Evolutionary conservation across 129 eudicot genomes (phyloP), one percentile per base, ranked within the genome.

Genomic region (Calendula officinalis): DNA sequence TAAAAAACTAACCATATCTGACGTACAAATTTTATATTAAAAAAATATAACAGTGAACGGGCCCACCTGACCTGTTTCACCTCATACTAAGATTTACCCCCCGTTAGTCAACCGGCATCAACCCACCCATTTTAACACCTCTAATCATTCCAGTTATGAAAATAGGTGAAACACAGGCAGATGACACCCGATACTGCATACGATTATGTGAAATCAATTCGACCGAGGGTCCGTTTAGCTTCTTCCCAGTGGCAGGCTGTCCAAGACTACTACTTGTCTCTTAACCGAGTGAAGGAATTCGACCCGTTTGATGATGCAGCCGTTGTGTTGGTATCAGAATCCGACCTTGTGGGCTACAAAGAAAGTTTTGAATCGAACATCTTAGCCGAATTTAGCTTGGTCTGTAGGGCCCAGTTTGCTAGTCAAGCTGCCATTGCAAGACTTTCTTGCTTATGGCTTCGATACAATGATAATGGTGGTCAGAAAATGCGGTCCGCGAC

Each of bases 141-240:
- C 43, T 41, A 67, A 67, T 22, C 30, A 22, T 22, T 52, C 22
- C 33, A 10, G 6, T 42, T 67, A 15, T 15, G 1, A 48, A 48
- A 53, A 57, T 66, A 89, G 96, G 94, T 85, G 13, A 76, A 85
- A 15, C 83, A 89, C 83, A 89, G 78, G 82, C 72, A 76, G 41
- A 89, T 89, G 96, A 75, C 85, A 8, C 94, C 96, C 15, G 76
- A 60, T 42, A 78, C 53, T 70, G 96, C 96, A 5, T 85, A 74
- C 7, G 61, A 78, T 7, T 71, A 85, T 49, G 94, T 85, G 36
- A 80, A 78, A 55, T 78, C 96, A 42, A 85, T 82, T 49, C 71
- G 94, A 73, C 96, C 96, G 11, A 75, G 96, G 81, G 85, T 89
- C 12, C 82, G 80, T 4, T 73, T 89, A 66, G 96, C 96, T 70